Base-by-base conservation (phyloP, 164 flowering plant species). In the Tetracentron sinense region DNA sequence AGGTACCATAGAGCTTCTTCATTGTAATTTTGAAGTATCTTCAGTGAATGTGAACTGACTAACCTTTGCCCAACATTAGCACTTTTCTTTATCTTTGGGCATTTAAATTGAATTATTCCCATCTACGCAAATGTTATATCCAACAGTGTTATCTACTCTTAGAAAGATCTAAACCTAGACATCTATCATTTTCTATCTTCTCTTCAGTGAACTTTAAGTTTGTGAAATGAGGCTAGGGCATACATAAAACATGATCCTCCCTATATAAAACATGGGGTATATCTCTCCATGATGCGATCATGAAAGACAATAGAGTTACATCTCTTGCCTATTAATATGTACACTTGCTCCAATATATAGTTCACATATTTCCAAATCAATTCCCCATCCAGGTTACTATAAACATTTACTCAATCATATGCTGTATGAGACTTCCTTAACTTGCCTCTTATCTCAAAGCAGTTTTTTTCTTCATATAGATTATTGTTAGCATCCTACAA, bases 221-320 rank as follows among this genome's bases (percentile, higher is more conserved):
- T 89, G 84, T 56, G 60, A 71, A 49, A 84, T n/a, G n/a, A n/a
- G n/a, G n/a, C 89, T 8, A 72, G 77, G 42, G 57, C 65, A 30
- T 54, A 78, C 55, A 81, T 89, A 83, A 62, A 54, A 44, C 58
- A 23, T 30, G 89, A 84, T n/a, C 60, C 48, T 23, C 19, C 68
- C 4, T 71, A 54, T 56, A 66, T 76, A 55, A 69, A 44, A 28
- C 56, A 74, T 53, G 85, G 82, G 44, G 91, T 22, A 71, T 88
- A 38, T 88, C 95, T 50, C 69, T 88, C 23, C 91, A 85, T 72
- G 95, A 91, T 25, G 87, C 81, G 21, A 81, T 84, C 48, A 31
- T 78, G 25, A 79, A 64, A 60, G 71, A 77, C 35, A 73, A 79
- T 60, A 91, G 91, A 28, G 25, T 78, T 20, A 26, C 83, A 50